Evolutionary conservation across 2,329 filamentous ascomycete genomes (phyloP).

Genomic region (Trichoderma harzianum): DNA sequence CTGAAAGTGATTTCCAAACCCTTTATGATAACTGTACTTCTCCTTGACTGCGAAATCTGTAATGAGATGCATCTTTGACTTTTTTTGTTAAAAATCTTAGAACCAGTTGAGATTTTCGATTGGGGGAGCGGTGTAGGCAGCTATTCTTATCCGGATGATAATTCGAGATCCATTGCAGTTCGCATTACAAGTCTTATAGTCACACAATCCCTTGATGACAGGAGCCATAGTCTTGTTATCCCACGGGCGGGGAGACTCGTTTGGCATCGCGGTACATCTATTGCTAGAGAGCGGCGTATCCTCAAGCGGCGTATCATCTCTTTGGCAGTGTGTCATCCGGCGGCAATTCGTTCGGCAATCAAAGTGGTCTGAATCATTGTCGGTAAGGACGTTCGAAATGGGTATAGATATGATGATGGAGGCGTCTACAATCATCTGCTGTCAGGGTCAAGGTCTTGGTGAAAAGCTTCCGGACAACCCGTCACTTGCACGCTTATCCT

Average conservation of each 20-base stretch:
- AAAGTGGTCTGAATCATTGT: rapidly evolving
- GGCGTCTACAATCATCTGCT: not conserved
- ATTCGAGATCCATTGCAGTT: not conserved
- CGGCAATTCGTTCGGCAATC: not conserved
- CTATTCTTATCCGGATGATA: not conserved
- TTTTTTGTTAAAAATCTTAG: not conserved
- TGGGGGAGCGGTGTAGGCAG: not conserved
- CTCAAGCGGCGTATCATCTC: not conserved
- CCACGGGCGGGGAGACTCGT: not conserved
- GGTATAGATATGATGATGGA: not conserved
- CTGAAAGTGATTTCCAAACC: not conserved
- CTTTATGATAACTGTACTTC: not conserved
- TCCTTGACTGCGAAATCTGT: not conserved
- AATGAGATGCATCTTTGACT: not conserved
- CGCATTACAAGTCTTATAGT: not conserved
- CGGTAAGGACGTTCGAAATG: not conserved
- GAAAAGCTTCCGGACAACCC: not conserved
- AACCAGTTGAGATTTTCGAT: not conserved
- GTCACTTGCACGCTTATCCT: not conserved
- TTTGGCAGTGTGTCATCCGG: too few species aligned
- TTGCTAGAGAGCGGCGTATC: not conserved
- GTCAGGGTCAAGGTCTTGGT: not conserved
- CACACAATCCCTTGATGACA: not conserved
- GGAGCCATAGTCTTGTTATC: not conserved
- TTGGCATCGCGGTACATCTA: not conserved